Conservation (phyloP, 768 basidiomycete species). For the Mrakia frigida region DNA sequence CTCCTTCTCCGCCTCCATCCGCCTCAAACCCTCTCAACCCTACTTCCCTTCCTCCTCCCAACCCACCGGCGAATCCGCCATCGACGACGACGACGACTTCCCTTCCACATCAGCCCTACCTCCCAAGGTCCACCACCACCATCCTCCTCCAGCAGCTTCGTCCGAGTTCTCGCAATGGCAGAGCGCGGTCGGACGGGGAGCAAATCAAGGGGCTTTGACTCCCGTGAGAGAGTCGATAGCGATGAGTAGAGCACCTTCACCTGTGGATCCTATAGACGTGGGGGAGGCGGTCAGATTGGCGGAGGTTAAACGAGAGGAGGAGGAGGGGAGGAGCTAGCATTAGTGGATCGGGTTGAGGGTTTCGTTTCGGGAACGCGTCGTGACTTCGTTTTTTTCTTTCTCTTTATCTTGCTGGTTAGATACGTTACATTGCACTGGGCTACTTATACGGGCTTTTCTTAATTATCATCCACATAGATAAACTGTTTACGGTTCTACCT, state of each 20-base stretch:
- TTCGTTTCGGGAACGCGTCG: too few species aligned
- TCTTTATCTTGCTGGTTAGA: too few species aligned
- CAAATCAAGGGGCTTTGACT: neutral
- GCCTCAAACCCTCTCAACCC: conserved; percentile 1
- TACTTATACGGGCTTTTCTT: too few species aligned
- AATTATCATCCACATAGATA: too few species aligned
- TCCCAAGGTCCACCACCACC: neutral
- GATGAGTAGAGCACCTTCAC: neutral
- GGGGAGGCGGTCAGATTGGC: neutral
- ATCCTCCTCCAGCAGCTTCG: neutral
- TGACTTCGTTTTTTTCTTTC: neutral
- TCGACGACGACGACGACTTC: conserved; percentile 26
- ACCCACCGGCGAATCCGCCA: conserved; percentile 44
- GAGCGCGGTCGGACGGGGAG: neutral
- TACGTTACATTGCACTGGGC: too few species aligned
- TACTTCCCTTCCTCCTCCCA: conserved; percentile 12
- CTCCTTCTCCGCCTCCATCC: conserved; percentile 12
- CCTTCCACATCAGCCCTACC: neutral
- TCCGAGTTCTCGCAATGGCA: neutral
- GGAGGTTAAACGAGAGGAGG: neutral
- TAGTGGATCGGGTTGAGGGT: too few species aligned
- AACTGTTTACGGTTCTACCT: too few species aligned
- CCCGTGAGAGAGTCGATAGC: neutral
- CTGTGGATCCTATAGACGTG: neutral
- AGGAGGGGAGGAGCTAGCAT: neutral